A percentile compares a stretch with the other conserved stretches of the same genome.
phyloP scores from a whole-genome alignment of 2,329 filamentous ascomycete genomes.

The Penicillium sp. region DNA sequence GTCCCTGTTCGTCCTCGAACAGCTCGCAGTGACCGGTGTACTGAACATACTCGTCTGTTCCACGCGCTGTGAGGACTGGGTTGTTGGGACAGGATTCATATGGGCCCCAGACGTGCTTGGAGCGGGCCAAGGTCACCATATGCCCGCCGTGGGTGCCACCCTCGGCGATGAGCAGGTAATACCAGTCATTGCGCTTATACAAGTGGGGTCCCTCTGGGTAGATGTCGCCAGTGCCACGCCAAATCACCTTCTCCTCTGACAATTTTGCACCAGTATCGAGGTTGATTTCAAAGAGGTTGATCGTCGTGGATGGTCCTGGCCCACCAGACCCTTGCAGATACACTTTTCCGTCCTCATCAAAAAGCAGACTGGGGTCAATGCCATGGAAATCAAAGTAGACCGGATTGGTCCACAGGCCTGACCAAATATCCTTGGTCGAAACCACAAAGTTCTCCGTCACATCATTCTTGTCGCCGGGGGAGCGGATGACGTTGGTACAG shows the following conservation, averaged over 20 bases:
- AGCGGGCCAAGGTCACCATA: slow-evolving; percentile 53
- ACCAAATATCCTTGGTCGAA: slow-evolving; percentile 1
- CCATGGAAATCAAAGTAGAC: slow-evolving; percentile 4
- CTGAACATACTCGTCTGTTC: slow-evolving; percentile 26
- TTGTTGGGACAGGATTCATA: slow-evolving; percentile 23
- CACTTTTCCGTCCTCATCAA: slow-evolving; percentile 21
- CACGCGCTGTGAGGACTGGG: slow-evolving; percentile 46
- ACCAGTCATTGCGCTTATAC: slow-evolving; percentile 30
- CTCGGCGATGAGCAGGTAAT: slow-evolving; percentile 28
- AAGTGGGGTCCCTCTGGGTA: slow-evolving; percentile 32
- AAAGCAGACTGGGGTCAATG: slow-evolving; percentile 27
- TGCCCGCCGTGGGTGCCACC: slow-evolving; percentile 33
- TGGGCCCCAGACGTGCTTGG: slow-evolving; percentile 49
- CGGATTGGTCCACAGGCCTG: slow-evolving; percentile 12
- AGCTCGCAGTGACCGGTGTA: slow-evolving; percentile 27
- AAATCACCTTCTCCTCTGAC: slow-evolving; percentile 23
- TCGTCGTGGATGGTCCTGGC: slow-evolving; percentile 22
- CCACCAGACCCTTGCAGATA: slow-evolving; percentile 30
- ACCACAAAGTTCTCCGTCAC: slow-evolving; percentile 15
- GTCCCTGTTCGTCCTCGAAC: slow-evolving; percentile 18
- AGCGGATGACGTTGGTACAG: slow-evolving; percentile 25
- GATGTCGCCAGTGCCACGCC: slow-evolving; percentile 52
- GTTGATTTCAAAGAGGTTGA: slow-evolving; percentile 2
- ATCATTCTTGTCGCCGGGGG: slow-evolving; percentile 29
- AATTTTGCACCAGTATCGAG: not conserved